Percentiles rank a stretch among this genome's conserved stretches.
Evolutionary conservation across 352 stramenopile genomes (phyloP).

Genomic region (Elongisporangium senticosum): DNA sequence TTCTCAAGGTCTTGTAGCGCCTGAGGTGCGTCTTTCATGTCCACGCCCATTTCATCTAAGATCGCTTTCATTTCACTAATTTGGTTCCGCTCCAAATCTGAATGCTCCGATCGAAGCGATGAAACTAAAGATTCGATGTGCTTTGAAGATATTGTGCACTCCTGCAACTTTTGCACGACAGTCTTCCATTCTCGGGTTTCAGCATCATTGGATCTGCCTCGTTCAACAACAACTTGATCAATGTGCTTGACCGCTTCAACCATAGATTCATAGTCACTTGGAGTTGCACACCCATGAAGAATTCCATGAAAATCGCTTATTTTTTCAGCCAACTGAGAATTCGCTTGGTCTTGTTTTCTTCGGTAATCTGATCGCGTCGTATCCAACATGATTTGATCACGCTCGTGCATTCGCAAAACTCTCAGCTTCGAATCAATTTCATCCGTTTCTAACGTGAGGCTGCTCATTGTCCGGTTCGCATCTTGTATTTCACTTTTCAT

Average conservation of each 20-base stretch:
- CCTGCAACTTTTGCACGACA: slow-evolving; percentile 39
- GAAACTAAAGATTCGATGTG: slow-evolving; percentile 37
- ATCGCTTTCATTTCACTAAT: slow-evolving; percentile 41
- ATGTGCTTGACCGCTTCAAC: slow-evolving; percentile 14
- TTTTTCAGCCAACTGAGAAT: slow-evolving; percentile 39
- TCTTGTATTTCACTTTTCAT: slow-evolving; percentile 43
- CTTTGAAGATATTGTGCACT: slow-evolving; percentile 48
- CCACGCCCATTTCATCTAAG: slow-evolving; percentile 41
- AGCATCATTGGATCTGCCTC: slow-evolving; percentile 12
- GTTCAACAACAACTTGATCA: slow-evolving; percentile 17
- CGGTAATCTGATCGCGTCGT: slow-evolving; percentile 34
- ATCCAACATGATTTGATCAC: slow-evolving; percentile 46
- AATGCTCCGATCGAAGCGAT: slow-evolving; percentile 34
- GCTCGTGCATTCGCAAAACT: slow-evolving; percentile 41
- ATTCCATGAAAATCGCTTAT: slow-evolving; percentile 31
- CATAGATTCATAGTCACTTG: slow-evolving; percentile 26
- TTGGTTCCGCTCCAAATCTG: slow-evolving; percentile 45
- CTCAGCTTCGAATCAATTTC: slow-evolving; percentile 48
- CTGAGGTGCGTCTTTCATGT: slow-evolving; percentile 41
- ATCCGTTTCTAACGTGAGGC: slow-evolving; percentile 34
- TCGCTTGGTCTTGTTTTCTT: slow-evolving; percentile 38
- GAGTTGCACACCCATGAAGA: slow-evolving; percentile 18
- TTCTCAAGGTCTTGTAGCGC: slow-evolving; percentile 49
- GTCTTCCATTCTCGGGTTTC: slow-evolving; percentile 22
- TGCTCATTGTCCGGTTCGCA: slow-evolving; percentile 34